phyloP scores from a whole-genome alignment of 148 eudicot species.

The Rhododendron henanense region DNA sequence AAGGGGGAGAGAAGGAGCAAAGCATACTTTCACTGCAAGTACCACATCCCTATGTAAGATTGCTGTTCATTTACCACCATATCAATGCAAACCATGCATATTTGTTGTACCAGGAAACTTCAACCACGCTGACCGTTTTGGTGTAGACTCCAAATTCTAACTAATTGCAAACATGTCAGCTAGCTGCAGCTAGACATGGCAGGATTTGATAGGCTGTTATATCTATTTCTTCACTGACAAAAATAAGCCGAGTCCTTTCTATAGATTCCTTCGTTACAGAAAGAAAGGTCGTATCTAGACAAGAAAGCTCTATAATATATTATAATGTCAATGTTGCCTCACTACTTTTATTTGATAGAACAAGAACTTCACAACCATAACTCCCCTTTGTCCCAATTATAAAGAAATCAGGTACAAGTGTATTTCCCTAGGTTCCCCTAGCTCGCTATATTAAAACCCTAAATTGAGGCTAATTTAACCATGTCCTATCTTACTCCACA shows the following conservation, averaged over 20 bases:
- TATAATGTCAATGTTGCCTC: not conserved
- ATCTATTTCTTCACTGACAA: not conserved
- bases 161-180: not conserved
- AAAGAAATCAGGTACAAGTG: not conserved
- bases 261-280: not conserved
- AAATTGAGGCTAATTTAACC: not conserved
- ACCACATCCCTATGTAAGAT: not conserved
- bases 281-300: not conserved
- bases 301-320: not conserved
- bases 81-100: conserved; percentile 1
- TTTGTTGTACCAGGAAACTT: not conserved
- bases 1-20: not conserved
- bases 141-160: not conserved
- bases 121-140: not conserved
- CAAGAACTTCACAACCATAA: not conserved
- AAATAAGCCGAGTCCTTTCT: not conserved
- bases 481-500: not conserved
- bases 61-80: not conserved
- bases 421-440: not conserved
- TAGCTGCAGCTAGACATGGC: not conserved
- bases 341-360: not conserved
- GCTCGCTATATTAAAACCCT: not conserved
- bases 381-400: not conserved
- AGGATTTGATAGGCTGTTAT: not conserved
- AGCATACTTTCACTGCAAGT: not conserved